These are phyloP conservation scores for Hibiscus tridactylites DNA, from an alignment of 345 rosid species.

Conservation along the genomic window DNA sequence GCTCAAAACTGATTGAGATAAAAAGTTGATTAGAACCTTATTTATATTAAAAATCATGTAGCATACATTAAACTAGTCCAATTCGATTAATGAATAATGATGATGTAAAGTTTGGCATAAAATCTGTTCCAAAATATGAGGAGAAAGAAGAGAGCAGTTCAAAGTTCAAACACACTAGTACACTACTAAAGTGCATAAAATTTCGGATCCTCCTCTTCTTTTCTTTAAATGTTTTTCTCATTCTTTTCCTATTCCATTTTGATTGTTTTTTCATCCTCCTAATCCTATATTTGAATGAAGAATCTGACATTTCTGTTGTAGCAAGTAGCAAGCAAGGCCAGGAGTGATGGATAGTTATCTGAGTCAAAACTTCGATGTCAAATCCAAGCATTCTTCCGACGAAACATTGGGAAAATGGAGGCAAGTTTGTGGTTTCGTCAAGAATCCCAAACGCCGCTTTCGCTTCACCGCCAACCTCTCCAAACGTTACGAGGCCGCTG, in stretches of 20 bases:
- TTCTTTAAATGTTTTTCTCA: neutral
- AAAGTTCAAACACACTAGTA: no score
- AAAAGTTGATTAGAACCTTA: no score
- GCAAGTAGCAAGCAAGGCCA: neutral
- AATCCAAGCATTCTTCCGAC: conserved; percentile 57
- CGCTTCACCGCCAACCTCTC: conserved; percentile 85
- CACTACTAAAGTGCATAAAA: neutral
- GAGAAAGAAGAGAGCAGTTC: neutral
- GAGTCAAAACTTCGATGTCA: conserved; percentile 58
- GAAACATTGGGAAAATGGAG: conserved; percentile 72
- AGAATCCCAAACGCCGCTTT: conserved; percentile 79
- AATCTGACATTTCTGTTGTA: neutral
- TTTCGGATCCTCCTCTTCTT: neutral
- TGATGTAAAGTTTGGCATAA: neutral
- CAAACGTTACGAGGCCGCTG: conserved; percentile 83
- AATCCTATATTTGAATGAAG: conserved; percentile 1
- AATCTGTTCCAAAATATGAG: neutral
- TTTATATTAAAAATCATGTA: no score
- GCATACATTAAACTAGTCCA: no score
- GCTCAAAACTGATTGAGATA: no score
- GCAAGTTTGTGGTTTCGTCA: conserved; percentile 57
- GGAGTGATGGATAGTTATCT: conserved; percentile 57
- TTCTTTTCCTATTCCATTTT: neutral
- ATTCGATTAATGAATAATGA: no score
- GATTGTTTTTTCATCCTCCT: neutral